Evolutionary conservation across 371 early-diverging fungal species (phyloP).

Genomic region (Apophysomyces trapeziformis): DNA sequence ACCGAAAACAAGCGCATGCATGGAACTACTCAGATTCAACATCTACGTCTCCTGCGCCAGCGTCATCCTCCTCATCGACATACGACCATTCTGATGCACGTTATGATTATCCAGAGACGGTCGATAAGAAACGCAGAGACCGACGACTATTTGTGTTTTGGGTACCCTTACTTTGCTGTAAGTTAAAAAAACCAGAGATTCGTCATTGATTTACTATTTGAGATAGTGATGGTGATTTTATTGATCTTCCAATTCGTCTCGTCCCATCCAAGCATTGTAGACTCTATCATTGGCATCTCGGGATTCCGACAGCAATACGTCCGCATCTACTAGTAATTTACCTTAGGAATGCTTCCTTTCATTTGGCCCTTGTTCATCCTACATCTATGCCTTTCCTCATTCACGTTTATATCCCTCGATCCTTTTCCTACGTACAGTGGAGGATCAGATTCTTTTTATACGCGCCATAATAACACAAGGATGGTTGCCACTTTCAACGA

Average conservation of each 20-base stretch:
- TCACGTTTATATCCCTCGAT: slow-evolving; percentile 1
- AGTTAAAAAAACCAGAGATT: slow-evolving; percentile 20
- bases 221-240: slow-evolving; percentile 46
- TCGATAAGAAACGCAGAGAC: slow-evolving; percentile 43
- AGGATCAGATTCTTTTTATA: not conserved
- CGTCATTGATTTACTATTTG: not conserved
- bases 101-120: slow-evolving; percentile 14
- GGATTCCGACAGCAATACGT: slow-evolving; percentile 8
- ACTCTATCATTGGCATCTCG: slow-evolving; percentile 9
- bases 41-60: slow-evolving; percentile 3
- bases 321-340: not conserved
- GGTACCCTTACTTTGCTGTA: slow-evolving; percentile 54
- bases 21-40: slow-evolving; percentile 14
- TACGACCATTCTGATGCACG: slow-evolving; percentile 6
- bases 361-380: slow-evolving; percentile 2
- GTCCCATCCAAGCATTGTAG: slow-evolving; percentile 4
- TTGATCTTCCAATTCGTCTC: slow-evolving; percentile 40
- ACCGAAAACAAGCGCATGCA: slow-evolving; percentile 22
- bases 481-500: too few relatives aligned
- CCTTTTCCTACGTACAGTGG: not conserved
- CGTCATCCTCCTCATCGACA: slow-evolving; percentile 16
- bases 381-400: slow-evolving; percentile 6
- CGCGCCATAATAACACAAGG: not conserved
- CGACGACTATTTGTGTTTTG: slow-evolving; percentile 49
- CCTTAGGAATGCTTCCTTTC: slow-evolving; percentile 1